Conservation (phyloP, 2,329 filamentous ascomycete species). For the Trichophyton schoenleinii region DNA sequence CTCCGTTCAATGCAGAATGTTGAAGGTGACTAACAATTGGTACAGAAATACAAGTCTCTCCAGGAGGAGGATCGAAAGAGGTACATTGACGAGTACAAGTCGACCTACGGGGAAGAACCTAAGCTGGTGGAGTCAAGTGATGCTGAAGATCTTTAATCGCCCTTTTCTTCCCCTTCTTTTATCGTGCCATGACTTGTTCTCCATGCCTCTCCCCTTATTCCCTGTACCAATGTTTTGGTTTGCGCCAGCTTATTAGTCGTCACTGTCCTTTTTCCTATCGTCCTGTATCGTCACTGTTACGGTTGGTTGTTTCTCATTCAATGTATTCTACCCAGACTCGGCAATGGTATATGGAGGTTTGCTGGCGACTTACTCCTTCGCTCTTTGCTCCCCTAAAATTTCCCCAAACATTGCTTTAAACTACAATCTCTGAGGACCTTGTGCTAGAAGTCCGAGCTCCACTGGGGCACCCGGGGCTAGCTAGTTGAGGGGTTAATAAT, state of each 20-base stretch:
- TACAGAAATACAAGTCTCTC: slow-evolving; percentile 17
- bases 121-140: background rate
- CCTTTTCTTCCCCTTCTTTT: background rate
- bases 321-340: background rate
- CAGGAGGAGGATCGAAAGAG: slow-evolving; percentile 14
- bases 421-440: background rate
- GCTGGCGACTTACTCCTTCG: background rate
- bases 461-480: background rate
- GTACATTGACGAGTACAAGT: slow-evolving; percentile 18
- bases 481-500: background rate
- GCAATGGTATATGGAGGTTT: background rate
- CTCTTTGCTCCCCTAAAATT: background rate
- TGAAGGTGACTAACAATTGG: background rate
- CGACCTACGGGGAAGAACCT: slow-evolving; percentile 5
- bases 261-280: too few species aligned
- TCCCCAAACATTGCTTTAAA: background rate
- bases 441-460: background rate
- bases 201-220: background rate
- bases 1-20: background rate
- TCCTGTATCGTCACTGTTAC: background rate
- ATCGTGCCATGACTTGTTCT: background rate
- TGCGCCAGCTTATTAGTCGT: background rate
- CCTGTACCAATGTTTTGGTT: background rate
- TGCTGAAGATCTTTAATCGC: background rate
- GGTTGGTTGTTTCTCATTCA: background rate